Evolutionary conservation across 2,329 filamentous ascomycete species (phyloP), one percentile per base, ranked within the genome.

Genomic region (Fusarium drepaniforme): DNA sequence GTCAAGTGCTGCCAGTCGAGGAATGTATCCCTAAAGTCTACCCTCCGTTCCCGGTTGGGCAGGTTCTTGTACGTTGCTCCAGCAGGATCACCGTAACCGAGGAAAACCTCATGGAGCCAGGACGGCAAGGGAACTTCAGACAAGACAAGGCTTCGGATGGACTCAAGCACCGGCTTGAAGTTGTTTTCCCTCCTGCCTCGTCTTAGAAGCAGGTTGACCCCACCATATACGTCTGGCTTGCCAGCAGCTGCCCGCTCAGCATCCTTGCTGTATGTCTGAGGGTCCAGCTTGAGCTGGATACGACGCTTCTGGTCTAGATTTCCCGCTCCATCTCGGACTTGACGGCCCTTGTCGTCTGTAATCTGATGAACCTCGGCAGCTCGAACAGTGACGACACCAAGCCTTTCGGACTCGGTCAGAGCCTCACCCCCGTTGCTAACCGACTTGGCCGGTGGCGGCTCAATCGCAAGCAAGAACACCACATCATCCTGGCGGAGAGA

Each of bases 91-190:
- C 97, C 97, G 82, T 97, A 98, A 4, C 97, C 97, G n/a, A 99
- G 86, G 82, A 98, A 99, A 12, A 98, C 96, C 76, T 98, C 97
- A 79, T 98, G 95, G 51, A 99, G 88, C 97, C 97, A 99, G 3
- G 92, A 90, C 16, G 97, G 95, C 64, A 98, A 88, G 8, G 94
- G 93, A 23, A 96, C 92, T 77, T 97, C 94, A 1, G 95, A 95
- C 38, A 97, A 87, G 3, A 95, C 93, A 35, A 99, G 89, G 74
- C 91, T 94, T 80, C 93, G 94, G 80, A 99, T 97, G 1, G 96
- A 98, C 78, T 98, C 94, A 40, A 99, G 87, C 12, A 99, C 92
- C 12, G 96, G 92, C 80, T 94, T 97, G 87, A 99, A 99, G 83
- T 99, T 99, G 85, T 99, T 99, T 83, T 99, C 97, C 70, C 96